These are phyloP conservation scores for Phyllostachys edulis DNA, from an alignment of 176 grass and related monocot genomes.

Conservation along the genomic window DNA sequence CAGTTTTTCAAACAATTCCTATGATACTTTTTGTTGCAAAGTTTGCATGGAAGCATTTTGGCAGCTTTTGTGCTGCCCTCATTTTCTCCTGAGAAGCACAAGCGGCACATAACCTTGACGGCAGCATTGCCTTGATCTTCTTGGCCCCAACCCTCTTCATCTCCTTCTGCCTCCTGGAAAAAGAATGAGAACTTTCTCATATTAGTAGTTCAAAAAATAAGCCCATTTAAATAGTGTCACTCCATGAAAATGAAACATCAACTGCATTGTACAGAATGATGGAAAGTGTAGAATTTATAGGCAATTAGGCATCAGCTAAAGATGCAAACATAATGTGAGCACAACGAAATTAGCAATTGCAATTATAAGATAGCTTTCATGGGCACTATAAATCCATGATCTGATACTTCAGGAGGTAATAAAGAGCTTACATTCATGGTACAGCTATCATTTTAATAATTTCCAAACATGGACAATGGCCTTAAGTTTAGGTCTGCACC, in stretches of 20 bases:
- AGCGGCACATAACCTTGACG: conserved; percentile 86
- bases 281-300: background rate
- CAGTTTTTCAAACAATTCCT: conserved; percentile 85
- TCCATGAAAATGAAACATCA: background rate
- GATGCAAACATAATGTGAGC: background rate
- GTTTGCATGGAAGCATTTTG: conserved; percentile 96
- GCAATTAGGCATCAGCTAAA: background rate
- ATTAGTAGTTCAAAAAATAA: background rate
- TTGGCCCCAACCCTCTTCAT: conserved; percentile 38
- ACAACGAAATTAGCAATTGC: background rate
- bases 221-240: background rate
- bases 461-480: background rate
- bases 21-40: conserved; percentile 93
- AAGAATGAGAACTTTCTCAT: conserved; percentile 2
- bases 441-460: background rate
- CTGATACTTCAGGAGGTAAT: background rate
- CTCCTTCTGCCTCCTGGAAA: conserved; percentile 50
- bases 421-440: background rate
- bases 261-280: background rate
- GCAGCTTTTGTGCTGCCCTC: conserved; percentile 80
- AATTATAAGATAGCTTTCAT: conserved; percentile 12
- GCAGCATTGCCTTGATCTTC: conserved; percentile 63
- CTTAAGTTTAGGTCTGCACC: background rate
- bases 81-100: conserved; percentile 89
- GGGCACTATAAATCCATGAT: conserved; percentile 8